These are phyloP conservation scores for Trichoderma orchidacearum DNA, from an alignment of 495 filamentous ascomycete genomes.

Conservation along the genomic window DNA sequence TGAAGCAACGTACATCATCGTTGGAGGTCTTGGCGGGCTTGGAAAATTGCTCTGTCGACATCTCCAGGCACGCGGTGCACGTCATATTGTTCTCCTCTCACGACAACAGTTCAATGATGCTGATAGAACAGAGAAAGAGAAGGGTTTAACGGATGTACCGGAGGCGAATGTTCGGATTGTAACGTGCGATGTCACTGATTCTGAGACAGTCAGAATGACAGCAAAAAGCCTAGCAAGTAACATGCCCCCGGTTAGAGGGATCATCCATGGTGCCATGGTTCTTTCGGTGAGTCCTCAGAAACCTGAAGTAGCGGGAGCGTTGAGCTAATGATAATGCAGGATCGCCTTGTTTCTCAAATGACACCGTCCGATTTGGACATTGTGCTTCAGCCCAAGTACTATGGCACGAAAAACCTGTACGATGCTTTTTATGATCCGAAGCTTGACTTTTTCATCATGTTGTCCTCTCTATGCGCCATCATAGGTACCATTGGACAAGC, in stretches of 20 bases:
- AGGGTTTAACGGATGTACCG: neutral
- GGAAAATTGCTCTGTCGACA: constrained; percentile 44
- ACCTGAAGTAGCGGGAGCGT: too few relatives aligned
- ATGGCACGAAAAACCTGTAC: constrained; percentile 38
- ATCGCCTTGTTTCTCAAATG: constrained; percentile 38
- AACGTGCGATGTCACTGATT: constrained; percentile 27
- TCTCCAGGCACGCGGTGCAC: constrained; percentile 47
- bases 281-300: constrained; percentile 25
- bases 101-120: constrained; percentile 12
- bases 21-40: constrained; percentile 52
- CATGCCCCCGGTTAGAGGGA: constrained; percentile 28
- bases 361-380: constrained; percentile 23
- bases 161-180: constrained; percentile 23
- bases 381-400: constrained; percentile 26
- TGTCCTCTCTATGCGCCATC: constrained; percentile 35
- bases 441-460: constrained; percentile 41
- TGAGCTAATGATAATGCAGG: too few relatives aligned
- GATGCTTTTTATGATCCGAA: constrained; percentile 15
- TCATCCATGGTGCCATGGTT: constrained; percentile 43
- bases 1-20: constrained; percentile 42
- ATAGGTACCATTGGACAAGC: constrained; percentile 33
- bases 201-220: constrained; percentile 21
- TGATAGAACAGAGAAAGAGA: neutral
- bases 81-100: constrained; percentile 42
- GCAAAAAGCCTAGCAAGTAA: constrained; percentile 16